These are phyloP conservation scores for Ophiocordyceps camponoti-saundersi DNA, from an alignment of 2,329 filamentous ascomycete species.

Conservation along the genomic window DNA sequence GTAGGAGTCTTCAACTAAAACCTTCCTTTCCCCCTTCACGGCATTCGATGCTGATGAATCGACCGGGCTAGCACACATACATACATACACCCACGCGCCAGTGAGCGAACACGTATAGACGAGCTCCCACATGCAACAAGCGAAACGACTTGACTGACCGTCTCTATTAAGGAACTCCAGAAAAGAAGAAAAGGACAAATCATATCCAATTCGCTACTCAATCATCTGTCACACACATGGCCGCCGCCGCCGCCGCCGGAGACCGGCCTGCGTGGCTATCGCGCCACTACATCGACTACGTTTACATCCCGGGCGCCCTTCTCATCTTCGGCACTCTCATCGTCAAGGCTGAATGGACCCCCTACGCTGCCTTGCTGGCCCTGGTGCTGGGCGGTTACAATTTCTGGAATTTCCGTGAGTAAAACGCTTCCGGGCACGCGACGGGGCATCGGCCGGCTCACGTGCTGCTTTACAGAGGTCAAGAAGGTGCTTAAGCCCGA, in stretches of 20 bases:
- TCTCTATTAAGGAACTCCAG: not conserved
- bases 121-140: not conserved
- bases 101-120: not conserved
- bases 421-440: not conserved
- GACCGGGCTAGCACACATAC: not conserved
- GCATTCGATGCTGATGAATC: not conserved
- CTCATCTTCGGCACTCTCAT: conserved; percentile 61
- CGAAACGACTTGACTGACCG: not conserved
- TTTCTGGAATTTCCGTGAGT: conserved; percentile 54
- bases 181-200: not conserved
- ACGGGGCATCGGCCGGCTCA: not conserved
- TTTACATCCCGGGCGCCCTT: conserved; percentile 70
- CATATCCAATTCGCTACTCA: not conserved
- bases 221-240: not conserved
- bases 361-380: conserved; percentile 52
- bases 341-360: conserved; percentile 61
- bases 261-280: conserved; percentile 21
- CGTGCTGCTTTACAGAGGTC: conserved; percentile 34
- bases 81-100: too few relatives aligned
- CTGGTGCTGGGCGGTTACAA: conserved; percentile 53
- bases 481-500: conserved; percentile 76
- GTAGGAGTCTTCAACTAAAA: not conserved
- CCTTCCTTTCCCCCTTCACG: not conserved
- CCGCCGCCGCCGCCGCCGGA: conserved; percentile 9
- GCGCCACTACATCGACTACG: conserved; percentile 54